Evolutionary conservation across 148 eudicot species (phyloP).

Genomic region (Amaranthus hypochondriacus): DNA sequence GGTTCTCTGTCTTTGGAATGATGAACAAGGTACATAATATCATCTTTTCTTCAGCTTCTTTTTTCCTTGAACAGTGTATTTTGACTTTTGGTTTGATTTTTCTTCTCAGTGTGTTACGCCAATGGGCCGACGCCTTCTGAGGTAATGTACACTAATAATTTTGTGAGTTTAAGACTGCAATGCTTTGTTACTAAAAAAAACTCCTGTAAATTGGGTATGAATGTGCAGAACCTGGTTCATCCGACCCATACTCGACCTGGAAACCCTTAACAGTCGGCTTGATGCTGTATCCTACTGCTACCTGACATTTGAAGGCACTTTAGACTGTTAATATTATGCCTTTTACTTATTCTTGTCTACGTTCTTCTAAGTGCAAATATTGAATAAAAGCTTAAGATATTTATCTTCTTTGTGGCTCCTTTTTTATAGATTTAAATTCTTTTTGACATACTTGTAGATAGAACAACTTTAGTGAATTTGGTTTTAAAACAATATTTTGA

Average conservation of each 20-base stretch:
- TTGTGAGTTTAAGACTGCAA: constrained; percentile 8
- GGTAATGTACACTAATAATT: constrained; percentile 37
- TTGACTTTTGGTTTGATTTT: constrained; percentile 16
- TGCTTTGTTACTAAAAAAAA: background rate
- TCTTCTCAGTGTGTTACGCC: constrained; percentile 85
- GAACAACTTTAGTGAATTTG: background rate
- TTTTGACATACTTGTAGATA: background rate
- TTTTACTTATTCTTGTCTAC: background rate
- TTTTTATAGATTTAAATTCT: background rate
- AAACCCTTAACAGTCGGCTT: constrained; percentile 68
- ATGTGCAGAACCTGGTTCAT: constrained; percentile 85
- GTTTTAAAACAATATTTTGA: background rate
- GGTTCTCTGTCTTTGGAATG: constrained; percentile 99
- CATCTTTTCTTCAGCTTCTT: constrained; percentile 3
- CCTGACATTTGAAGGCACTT: background rate
- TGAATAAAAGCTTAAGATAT: background rate
- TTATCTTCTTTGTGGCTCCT: background rate
- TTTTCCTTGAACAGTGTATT: constrained; percentile 7
- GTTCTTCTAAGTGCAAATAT: background rate
- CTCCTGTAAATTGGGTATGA: constrained; percentile 21
- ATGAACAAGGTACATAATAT: constrained; percentile 75
- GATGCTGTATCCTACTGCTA: constrained; percentile 85
- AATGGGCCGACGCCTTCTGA: constrained; percentile 86
- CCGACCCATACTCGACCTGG: constrained; percentile 82
- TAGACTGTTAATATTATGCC: background rate